A percentile compares a stretch with the other conserved stretches of the same genome.
These are phyloP conservation scores for Solanum clarkiae DNA, from an alignment of 257 asterid genomes.

Conservation along the genomic window DNA sequence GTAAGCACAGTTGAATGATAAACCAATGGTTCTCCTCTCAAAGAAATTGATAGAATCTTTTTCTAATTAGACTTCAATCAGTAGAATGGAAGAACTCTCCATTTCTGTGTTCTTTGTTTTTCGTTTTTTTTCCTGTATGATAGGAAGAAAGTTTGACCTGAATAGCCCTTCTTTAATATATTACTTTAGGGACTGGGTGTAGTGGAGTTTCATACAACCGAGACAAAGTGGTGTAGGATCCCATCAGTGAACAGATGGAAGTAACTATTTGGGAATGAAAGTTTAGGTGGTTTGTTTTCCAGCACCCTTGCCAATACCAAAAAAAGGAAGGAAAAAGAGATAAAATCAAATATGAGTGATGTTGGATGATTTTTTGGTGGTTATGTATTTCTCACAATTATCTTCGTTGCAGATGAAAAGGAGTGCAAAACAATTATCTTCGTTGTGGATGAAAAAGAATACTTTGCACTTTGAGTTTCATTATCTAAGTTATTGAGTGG, in stretches of 20 bases:
- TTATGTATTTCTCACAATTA: background rate
- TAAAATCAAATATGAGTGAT: background rate
- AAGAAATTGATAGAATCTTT: background rate
- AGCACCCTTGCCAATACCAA: background rate
- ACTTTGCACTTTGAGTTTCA: background rate
- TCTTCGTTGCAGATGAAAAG: background rate
- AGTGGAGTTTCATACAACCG: background rate
- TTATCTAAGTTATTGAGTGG: background rate
- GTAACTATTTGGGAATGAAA: background rate
- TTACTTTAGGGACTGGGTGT: background rate
- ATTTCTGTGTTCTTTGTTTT: background rate
- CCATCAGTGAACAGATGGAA: background rate
- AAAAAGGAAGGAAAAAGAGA: background rate
- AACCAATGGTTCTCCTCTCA: background rate
- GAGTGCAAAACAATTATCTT: background rate
- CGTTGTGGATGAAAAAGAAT: background rate
- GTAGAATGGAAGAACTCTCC: background rate
- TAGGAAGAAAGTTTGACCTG: background rate
- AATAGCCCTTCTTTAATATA: background rate
- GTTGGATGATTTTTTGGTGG: background rate
- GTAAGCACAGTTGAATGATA: background rate
- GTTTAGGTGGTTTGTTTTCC: background rate
- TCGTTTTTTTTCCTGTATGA: background rate
- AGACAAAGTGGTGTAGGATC: background rate
- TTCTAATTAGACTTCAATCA: background rate